phyloP scores from a whole-genome alignment of 116 monocot genomes.

The Dioscorea cayenensis region DNA sequence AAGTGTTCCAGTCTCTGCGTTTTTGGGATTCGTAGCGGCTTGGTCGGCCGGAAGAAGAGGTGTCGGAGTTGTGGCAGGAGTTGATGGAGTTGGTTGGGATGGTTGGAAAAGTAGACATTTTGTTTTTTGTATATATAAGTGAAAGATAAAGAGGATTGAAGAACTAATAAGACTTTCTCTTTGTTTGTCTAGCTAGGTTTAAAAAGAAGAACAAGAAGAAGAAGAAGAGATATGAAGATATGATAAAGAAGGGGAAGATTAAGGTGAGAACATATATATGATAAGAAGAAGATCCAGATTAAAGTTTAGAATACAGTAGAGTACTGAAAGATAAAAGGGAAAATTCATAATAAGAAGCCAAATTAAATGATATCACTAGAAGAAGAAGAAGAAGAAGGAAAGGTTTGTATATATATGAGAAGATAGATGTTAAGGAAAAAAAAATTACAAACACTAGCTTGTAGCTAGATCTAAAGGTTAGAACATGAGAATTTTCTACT shows the following conservation, averaged over 20 bases:
- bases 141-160: too few relatives aligned
- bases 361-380: too few relatives aligned
- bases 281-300: not conserved
- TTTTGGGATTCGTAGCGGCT: conserved; percentile 3
- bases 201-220: too few relatives aligned
- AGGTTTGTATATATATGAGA: too few relatives aligned
- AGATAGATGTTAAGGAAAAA: too few relatives aligned
- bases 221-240: too few relatives aligned
- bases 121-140: too few relatives aligned
- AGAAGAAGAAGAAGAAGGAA: too few relatives aligned
- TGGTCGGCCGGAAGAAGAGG: not conserved
- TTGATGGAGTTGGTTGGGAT: not conserved
- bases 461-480: not conserved
- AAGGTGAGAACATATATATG: not conserved
- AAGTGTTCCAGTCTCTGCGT: conserved; percentile 2
- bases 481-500: not conserved
- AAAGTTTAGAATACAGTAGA: too few relatives aligned
- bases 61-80: not conserved
- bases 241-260: not conserved
- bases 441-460: too few relatives aligned
- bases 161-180: not conserved
- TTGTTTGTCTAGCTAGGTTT: not conserved
- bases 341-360: too few relatives aligned
- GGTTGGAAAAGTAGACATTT: not conserved
- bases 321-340: too few relatives aligned